Base-by-base conservation (phyloP, 129 eudicot genomes). In the Arctium minus region DNA sequence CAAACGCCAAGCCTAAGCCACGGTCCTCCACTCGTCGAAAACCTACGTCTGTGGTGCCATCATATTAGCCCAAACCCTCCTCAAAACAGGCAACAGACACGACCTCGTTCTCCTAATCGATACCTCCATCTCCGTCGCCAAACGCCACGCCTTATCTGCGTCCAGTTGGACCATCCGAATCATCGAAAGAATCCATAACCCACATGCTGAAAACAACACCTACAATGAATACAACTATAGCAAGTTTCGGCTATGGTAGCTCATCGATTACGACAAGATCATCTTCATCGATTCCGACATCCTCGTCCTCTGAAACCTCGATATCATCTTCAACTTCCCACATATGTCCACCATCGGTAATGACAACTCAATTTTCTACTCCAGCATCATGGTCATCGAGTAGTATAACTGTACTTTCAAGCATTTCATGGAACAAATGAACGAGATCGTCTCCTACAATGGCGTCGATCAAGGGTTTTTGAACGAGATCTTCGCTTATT, bases 391-490 rank as follows among this genome's bases (percentile, higher is more conserved):
- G 99, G 94, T 93, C 3, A 87, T 93, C 60, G 99, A 95, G 35
- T 97, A 97, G 1, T 95, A 97, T 0, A 93, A 91, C 12, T 93
- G 97, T 78, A 91, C 93, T 1, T 95, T 95, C 86, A 60, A 6
- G 15, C 82, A 83, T 77, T 86, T 95, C 42, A 93, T 93, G 93
- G 77, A 85, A 60, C 88, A 75, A 12, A 74, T 80, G 0, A 65
- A 83, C 10, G 88, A 87, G n/a, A 86, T 95, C 8, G 65, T 90
- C 0, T 95, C 99, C 1, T 95, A 95, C 87, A 95, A 95, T 32
- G 99, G 99, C 0, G 99, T 97, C 0, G 99, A 95, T 74, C 99
- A 95, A 78, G 99, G 99, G 22, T 95, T 93, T 74, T 40, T 95
- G 0, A 95, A 95, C 62, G 99, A 95, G 84, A 79, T 95, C 1